These are phyloP conservation scores for Fusarium begoniae DNA, from an alignment of 2,329 filamentous ascomycete genomes.

Conservation along the genomic window DNA sequence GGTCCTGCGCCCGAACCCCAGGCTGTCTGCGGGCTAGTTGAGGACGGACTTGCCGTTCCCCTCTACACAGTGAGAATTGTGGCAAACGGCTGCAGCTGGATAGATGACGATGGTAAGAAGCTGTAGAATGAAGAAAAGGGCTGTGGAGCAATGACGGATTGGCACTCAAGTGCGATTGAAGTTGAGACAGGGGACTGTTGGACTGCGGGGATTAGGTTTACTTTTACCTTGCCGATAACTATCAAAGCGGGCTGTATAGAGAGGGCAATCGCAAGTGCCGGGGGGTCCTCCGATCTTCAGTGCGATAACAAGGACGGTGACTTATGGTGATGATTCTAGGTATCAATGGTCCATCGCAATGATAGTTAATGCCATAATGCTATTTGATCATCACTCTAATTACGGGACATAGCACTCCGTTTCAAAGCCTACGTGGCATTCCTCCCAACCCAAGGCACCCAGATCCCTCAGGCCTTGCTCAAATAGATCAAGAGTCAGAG, in stretches of 20 bases:
- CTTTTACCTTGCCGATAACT: neutral
- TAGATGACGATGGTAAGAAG: neutral
- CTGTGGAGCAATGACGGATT: neutral
- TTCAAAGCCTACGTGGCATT: accelerated
- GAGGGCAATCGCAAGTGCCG: neutral
- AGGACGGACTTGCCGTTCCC: neutral
- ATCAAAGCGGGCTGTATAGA: neutral
- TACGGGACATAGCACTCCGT: accelerated
- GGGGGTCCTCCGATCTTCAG: neutral
- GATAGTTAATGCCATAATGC: neutral
- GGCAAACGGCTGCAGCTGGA: neutral
- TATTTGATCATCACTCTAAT: accelerated
- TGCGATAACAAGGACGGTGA: neutral
- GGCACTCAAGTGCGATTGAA: neutral
- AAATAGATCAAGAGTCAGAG: neutral
- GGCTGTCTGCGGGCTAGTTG: neutral
- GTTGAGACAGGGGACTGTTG: neutral
- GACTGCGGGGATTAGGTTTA: neutral
- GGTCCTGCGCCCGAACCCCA: accelerated
- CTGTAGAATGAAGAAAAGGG: neutral
- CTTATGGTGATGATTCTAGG: neutral
- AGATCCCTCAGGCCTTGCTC: neutral
- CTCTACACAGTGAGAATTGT: neutral
- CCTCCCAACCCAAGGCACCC: neutral
- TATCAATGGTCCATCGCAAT: accelerated